phyloP scores from a whole-genome alignment of 331 rosid species.

The Quercus tomentella region DNA sequence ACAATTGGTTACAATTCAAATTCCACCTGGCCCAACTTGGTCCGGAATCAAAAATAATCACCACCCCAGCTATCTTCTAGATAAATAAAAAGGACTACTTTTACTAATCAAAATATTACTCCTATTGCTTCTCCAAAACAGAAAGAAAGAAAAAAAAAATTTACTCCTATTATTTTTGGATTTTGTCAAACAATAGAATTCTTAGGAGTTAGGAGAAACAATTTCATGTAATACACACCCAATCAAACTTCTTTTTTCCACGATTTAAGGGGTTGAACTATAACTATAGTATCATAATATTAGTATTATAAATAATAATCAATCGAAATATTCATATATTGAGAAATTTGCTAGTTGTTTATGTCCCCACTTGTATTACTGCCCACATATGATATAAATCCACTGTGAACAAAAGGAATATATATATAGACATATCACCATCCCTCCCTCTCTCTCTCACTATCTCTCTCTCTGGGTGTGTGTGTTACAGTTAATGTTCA shows the following conservation, averaged over 20 bases:
- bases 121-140: too few relatives aligned
- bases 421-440: constrained; percentile 43
- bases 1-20: constrained; percentile 19
- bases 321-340: too few relatives aligned
- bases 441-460: constrained; percentile 46
- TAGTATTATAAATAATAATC: too few relatives aligned
- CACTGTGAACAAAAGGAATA: constrained; percentile 38
- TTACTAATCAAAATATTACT: neutral
- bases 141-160: neutral
- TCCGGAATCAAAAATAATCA: neutral
- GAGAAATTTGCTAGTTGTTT: neutral
- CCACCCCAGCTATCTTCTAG: constrained; percentile 25
- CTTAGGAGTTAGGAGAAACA: neutral
- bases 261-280: neutral
- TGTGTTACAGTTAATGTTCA: constrained; percentile 29
- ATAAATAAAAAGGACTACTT: constrained; percentile 6
- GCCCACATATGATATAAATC: constrained; percentile 23
- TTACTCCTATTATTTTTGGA: constrained; percentile 8
- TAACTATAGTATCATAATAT: neutral
- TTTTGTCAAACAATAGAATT: constrained; percentile 1
- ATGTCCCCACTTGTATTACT: constrained; percentile 24
- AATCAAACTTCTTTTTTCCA: constrained; percentile 12
- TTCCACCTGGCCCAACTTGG: constrained; percentile 29
- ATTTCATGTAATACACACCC: neutral
- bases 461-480: neutral